These are phyloP conservation scores for Daldinia sp. DNA, from an alignment of 2,329 filamentous ascomycete genomes.

Conservation along the genomic window DNA sequence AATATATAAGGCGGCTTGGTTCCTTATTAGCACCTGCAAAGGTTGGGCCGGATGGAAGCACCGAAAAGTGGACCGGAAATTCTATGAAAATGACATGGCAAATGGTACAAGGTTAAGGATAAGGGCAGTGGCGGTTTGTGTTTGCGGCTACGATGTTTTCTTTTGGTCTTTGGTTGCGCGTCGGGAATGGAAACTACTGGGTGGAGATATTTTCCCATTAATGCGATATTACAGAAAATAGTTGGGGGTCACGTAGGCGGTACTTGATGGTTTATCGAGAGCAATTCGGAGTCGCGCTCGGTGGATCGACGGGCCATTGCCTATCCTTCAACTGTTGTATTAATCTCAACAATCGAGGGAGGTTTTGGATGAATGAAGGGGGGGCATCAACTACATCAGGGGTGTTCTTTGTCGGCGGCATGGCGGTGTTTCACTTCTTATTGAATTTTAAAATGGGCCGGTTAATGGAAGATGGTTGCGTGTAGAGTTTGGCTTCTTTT, in stretches of 20 bases:
- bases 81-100: constrained; percentile 38
- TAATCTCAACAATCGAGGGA: constrained; percentile 1
- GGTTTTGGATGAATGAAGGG: background rate
- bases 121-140: constrained; percentile 33
- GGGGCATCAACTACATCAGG: constrained; percentile 11
- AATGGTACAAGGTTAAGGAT: constrained; percentile 36
- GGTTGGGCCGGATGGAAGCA: constrained; percentile 31
- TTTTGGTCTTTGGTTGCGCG: constrained; percentile 14
- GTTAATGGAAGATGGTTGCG: constrained; percentile 31
- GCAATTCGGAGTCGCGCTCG: constrained; percentile 1
- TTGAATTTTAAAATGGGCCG: constrained; percentile 20
- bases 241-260: background rate
- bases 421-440: constrained; percentile 20
- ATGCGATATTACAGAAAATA: constrained; percentile 9
- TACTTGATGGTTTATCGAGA: background rate
- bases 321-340: background rate
- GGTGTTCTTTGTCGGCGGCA: constrained; percentile 26
- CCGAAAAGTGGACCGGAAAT: constrained; percentile 34
- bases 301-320: background rate
- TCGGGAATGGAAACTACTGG: background rate
- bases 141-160: constrained; percentile 27
- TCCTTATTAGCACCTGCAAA: constrained; percentile 31
- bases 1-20: constrained; percentile 35
- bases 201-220: constrained; percentile 7
- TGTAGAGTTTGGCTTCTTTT: constrained; percentile 20